Evolutionary conservation across 2,329 filamentous ascomycete genomes (phyloP), one percentile per base, ranked within the genome.

Genomic region (Cadophora sp.): DNA sequence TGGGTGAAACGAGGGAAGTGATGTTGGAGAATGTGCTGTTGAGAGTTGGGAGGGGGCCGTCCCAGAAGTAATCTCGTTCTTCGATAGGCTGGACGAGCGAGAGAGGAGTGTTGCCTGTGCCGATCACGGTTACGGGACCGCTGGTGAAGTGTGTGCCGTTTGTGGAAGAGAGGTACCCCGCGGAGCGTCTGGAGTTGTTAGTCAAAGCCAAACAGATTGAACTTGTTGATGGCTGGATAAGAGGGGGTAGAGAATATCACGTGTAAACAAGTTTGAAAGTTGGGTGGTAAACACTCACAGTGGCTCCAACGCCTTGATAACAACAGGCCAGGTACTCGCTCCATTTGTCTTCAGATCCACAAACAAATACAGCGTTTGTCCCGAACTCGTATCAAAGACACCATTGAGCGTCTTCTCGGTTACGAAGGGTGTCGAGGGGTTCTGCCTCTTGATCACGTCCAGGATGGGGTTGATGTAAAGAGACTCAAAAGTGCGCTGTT

Each of bases 281-380:
- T 72, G 4, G 4, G 79, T 72, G 4, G 4, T 83, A 76, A 0
- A 24, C 5, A 73, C 84, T 83, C 68, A 83, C 82, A 90, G 81
- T 0, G 87, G 88, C 58, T 85, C 78, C 0, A 91, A 79, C 0
- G 85, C 87, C 27, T 81, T 73, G 43, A 88, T 79, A 1, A 89
- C 86, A 41, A 80, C 81, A 1, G 85, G 79, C 80, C 85, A 89
- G 1, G 88, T 88, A 39, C 80, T 80, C 0, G 77, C 72, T 6
- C 86, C 86, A 43, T 82, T 78, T 0, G 87, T 89, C 76, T 90
- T 90, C 66, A 89, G 73, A 73, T 90, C 88, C 66, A 90, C 84
- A 77, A 88, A 89, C 56, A 90, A 80, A 78, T 89, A 89, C 6
- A 91, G 80, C 0, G 87, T 89, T 75, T 89, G 87, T 6, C 76